Evolutionary conservation across 257 asterid species (phyloP).

Genomic region (Handroanthus guayacan): DNA sequence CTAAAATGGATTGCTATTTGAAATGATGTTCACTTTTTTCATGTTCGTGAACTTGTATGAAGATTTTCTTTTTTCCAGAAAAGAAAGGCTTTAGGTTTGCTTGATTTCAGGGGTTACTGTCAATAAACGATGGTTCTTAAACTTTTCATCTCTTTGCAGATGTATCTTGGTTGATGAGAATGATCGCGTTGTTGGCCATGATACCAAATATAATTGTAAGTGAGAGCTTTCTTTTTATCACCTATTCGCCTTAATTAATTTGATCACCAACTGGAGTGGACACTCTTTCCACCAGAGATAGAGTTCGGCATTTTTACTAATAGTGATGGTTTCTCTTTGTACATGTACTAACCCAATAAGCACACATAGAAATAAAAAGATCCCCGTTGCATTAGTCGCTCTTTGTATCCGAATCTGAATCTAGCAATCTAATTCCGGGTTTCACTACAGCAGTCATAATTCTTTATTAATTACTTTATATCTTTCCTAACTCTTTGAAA

Average conservation of each 20-base stretch:
- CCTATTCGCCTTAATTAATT: neutral
- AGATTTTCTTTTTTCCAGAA: neutral
- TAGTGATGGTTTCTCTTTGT: neutral
- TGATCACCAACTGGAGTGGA: neutral
- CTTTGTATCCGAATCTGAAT: neutral
- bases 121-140: neutral
- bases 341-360: neutral
- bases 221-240: constrained; percentile 3
- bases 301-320: neutral
- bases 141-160: constrained; percentile 43
- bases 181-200: constrained; percentile 74
- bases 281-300: neutral
- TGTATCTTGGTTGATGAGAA: constrained; percentile 78
- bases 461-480: neutral
- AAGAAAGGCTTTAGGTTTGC: neutral
- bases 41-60: neutral
- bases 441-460: neutral
- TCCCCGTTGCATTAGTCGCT: neutral
- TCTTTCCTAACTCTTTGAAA: neutral
- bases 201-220: constrained; percentile 79
- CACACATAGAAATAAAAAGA: neutral
- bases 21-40: neutral
- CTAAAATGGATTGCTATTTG: neutral
- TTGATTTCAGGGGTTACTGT: neutral
- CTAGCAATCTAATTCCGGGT: neutral